Base-by-base conservation (phyloP, 1,284 basidiomycete genomes). In the Marasmius tenuissimus region DNA sequence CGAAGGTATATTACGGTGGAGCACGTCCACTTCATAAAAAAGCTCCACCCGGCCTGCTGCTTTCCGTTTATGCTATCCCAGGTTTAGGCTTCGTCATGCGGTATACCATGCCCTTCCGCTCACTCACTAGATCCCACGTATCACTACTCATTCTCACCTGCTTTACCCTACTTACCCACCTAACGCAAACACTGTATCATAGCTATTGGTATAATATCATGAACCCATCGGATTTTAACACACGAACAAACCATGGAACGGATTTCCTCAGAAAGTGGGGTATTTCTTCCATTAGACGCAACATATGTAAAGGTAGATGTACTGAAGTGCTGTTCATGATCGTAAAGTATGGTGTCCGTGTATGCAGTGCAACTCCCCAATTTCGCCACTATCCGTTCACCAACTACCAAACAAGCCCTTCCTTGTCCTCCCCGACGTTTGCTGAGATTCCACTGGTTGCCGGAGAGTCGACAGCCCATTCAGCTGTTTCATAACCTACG, bases 401-500 rank as follows among this genome's bases (percentile, higher is more conserved):
- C 27, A 81, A 60, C 80, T 80, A 40, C 90, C 85, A 67, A 93
- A 93, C 4, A 93, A 77, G 42, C 92, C 91, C 33, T 88, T 81
- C 65, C 87, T 82, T n/a, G 34, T 54, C 16, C 52, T 54, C 65
- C 90, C 81, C 59, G 90, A 84, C 37, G 84, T 78, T 38, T 88
- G 85, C 67, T 91, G 85, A 52, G 86, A 81, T 71, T 94, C 92
- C 45, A 91, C 80, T 16, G 45, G 45, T n/a, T 47, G 45, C 5
- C 93, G 88, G 51, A 96, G 81, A 51, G 91, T 92, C 12, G 92
- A 92, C 40, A 97, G 76, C 65, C 91, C 89, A 70, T 94, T 94
- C 35, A 97, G 83, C 64, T 93, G 92, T 71, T 93, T 91, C 91
- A 95, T 94, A 50, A 94, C 92, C 91, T 93, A 54, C n/a, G 59